Conservation (phyloP, 345 rosid species). For the Euphorbia lathyris region DNA sequence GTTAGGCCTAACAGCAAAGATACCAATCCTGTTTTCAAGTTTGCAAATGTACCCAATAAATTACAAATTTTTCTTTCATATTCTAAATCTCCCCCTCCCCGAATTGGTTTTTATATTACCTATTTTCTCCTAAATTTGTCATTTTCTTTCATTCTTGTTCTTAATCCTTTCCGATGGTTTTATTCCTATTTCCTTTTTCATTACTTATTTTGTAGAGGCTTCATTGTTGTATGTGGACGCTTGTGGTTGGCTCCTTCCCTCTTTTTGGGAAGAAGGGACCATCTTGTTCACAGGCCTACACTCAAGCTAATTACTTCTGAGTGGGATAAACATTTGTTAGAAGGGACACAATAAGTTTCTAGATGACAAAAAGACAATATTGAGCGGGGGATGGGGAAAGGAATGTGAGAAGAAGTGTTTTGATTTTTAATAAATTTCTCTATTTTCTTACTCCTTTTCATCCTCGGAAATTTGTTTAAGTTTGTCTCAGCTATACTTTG, state of each 20-base stretch:
- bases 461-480: background rate
- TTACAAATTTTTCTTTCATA: background rate
- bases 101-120: background rate
- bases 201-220: background rate
- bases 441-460: background rate
- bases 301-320: background rate
- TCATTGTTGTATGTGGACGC: background rate
- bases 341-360: background rate
- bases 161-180: background rate
- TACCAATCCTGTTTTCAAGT: too few species aligned
- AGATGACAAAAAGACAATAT: background rate
- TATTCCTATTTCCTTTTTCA: background rate
- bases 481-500: background rate
- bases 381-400: background rate
- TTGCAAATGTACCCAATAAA: too few species aligned
- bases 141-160: background rate
- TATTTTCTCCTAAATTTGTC: background rate
- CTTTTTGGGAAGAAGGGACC: background rate
- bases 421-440: background rate
- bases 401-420: background rate
- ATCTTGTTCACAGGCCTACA: background rate
- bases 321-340: background rate
- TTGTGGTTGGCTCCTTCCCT: background rate
- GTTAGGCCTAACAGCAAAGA: too few species aligned
- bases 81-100: background rate